A percentile compares a stretch with the other conserved stretches of the same genome.
phyloP scores from a whole-genome alignment of 306 rosid species.

The Psophocarpus tetragonolobus region DNA sequence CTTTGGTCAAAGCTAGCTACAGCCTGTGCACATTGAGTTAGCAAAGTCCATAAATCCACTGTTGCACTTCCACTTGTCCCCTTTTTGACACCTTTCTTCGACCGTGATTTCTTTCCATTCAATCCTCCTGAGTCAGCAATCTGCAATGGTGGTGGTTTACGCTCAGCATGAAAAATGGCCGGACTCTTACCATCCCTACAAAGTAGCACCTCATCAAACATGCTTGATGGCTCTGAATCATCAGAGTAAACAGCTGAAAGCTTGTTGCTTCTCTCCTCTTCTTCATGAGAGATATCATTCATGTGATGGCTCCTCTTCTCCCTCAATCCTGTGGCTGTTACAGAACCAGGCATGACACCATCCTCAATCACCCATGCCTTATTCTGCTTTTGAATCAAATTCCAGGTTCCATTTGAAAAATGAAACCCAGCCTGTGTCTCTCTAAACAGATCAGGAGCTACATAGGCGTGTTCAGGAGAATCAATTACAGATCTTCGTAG shows the following conservation, averaged over 20 bases:
- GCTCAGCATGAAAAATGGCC: background rate
- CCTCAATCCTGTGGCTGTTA: slow-evolving; percentile 21
- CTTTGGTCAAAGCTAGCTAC: slow-evolving; percentile 66
- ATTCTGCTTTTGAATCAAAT: slow-evolving; percentile 13
- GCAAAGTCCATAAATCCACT: slow-evolving; percentile 65
- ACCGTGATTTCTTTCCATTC: slow-evolving; percentile 42
- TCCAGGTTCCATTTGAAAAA: slow-evolving; percentile 16
- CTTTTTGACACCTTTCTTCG: slow-evolving; percentile 51
- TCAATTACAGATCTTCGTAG: slow-evolving; percentile 15
- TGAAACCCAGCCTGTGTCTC: slow-evolving; percentile 8
- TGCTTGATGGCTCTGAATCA: slow-evolving; percentile 38
- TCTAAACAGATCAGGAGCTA: slow-evolving; percentile 34
- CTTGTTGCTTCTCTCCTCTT: slow-evolving; percentile 49
- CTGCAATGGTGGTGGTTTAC: background rate
- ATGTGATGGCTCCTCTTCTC: slow-evolving; percentile 44
- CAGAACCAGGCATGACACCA: background rate
- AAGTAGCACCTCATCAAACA: slow-evolving; percentile 54
- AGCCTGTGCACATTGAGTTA: slow-evolving; percentile 76
- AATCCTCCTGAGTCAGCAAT: slow-evolving; percentile 36
- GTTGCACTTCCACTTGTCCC: slow-evolving; percentile 21
- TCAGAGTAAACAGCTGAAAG: slow-evolving; percentile 44
- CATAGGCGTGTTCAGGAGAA: slow-evolving; percentile 26
- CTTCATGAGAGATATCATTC: slow-evolving; percentile 36
- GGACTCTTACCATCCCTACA: slow-evolving; percentile 33
- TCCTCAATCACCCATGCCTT: background rate